These are phyloP conservation scores for Teunomyces atbi DNA, from an alignment of 805 yeast species.

Conservation along the genomic window DNA sequence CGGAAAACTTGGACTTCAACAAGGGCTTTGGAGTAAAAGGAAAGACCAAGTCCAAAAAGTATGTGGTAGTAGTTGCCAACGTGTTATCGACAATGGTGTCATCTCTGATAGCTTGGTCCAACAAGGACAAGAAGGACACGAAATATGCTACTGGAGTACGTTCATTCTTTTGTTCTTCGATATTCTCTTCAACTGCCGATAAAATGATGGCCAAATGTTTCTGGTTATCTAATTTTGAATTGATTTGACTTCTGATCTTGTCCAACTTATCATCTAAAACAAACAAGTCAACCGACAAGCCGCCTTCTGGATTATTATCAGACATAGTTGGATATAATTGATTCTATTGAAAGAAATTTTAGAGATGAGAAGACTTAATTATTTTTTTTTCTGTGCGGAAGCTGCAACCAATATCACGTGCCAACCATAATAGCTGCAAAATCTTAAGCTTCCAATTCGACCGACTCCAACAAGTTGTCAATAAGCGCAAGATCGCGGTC, in stretches of 20 bases:
- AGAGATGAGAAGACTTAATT: neutral
- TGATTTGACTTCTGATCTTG: slow-evolving; percentile 67
- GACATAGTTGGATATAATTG: slow-evolving; percentile 17
- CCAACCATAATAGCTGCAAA: neutral
- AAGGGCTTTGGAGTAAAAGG: slow-evolving; percentile 71
- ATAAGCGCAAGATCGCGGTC: slow-evolving; percentile 29
- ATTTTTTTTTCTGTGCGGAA: neutral
- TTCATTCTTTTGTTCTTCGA: slow-evolving; percentile 61
- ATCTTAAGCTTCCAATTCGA: slow-evolving; percentile 29
- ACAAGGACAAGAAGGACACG: slow-evolving; percentile 74
- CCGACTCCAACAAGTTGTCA: slow-evolving; percentile 24
- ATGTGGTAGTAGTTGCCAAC: slow-evolving; percentile 73
- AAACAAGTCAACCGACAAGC: slow-evolving; percentile 31
- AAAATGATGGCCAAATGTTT: slow-evolving; percentile 80
- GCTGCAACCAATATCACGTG: slow-evolving; percentile 2
- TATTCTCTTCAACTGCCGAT: slow-evolving; percentile 86
- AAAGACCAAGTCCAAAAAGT: slow-evolving; percentile 75
- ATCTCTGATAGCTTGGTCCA: slow-evolving; percentile 66
- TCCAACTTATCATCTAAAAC: slow-evolving; percentile 63
- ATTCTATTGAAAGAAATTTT: slow-evolving; percentile 5
- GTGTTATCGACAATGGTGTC: slow-evolving; percentile 54
- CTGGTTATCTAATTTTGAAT: slow-evolving; percentile 84
- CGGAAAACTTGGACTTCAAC: slow-evolving; percentile 71
- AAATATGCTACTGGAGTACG: slow-evolving; percentile 78
- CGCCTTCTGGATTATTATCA: slow-evolving; percentile 40